phyloP scores from a whole-genome alignment of 441 rosid species.

The Populus hybrid region DNA sequence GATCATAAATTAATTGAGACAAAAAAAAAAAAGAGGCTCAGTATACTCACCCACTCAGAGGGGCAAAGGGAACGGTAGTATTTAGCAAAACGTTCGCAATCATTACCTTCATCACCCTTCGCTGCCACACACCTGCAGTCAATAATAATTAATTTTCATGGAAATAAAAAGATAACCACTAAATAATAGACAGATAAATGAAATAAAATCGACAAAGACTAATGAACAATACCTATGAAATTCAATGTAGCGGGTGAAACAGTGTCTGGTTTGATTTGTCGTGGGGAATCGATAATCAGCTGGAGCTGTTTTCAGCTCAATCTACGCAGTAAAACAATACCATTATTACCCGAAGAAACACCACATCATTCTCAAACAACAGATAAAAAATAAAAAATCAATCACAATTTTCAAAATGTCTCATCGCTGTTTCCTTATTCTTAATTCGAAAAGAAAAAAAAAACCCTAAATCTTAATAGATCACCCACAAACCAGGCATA shows the following conservation, averaged over 20 bases:
- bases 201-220: too few species aligned
- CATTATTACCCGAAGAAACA: neutral
- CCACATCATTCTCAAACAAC: neutral
- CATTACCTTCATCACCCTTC: constrained; percentile 82
- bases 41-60: constrained; percentile 72
- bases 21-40: neutral
- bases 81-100: constrained; percentile 84
- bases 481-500: neutral
- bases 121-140: constrained; percentile 72
- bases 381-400: neutral
- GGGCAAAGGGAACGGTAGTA: constrained; percentile 94
- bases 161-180: too few species aligned
- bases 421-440: neutral
- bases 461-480: neutral
- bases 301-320: constrained; percentile 91
- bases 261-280: constrained; percentile 88
- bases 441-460: neutral
- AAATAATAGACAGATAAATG: too few species aligned
- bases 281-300: constrained; percentile 95
- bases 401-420: neutral
- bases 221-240: constrained; percentile 59
- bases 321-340: constrained; percentile 2
- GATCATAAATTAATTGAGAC: neutral
- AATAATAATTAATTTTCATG: neutral
- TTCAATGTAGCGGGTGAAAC: constrained; percentile 88